Evolutionary conservation across 2,329 filamentous ascomycete genomes (phyloP), one percentile per base, ranked within the genome.

Genomic region (Aureobasidium sp.): DNA sequence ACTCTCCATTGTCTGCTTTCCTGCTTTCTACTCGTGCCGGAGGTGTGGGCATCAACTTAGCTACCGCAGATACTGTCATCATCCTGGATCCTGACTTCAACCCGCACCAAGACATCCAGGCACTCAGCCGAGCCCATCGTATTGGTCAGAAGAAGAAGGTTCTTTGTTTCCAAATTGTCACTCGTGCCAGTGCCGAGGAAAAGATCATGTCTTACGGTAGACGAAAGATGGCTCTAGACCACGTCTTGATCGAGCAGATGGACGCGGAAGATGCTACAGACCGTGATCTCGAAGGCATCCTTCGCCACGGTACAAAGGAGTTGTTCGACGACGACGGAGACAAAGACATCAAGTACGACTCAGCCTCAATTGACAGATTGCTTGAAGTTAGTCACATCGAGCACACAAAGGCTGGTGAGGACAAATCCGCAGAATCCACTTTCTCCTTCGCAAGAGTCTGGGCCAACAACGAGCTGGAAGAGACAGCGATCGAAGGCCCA

Each of bases 31-130:
- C 95, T 3, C 87, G 94, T 66, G 92, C 95, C 20, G 94, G 94
- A 60, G 94, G 95, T 69, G 93, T 99, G 0, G 95, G 94, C 17
- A 99, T 99, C 78, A 99, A 99, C 71, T 81, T 99, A 61, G 94
- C 94, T 0, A 96, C 92, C 8, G 94, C 94, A 2, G 94, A 99
- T 71, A 99, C 94, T 0, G 95, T 99, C 64, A 97, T 99, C 66
- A 97, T 99, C 67, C 85, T 97, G 67, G 92, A 99, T 69, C 91
- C 91, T 0, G 94, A 99, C 71, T 97, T 96, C 79, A 99, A 99
- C 65, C 94, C 94, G 0, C 94, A 99, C 71, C 94, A 99, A 74
- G 95, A 99, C 70, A 89, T 99, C 44, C 94, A 99, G 73, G 94
- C 94, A 0, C 81, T 99, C 34, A 96, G 93, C 34, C 87, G 95